These are phyloP conservation scores for Penicillium sp. DNA, from an alignment of 2,329 filamentous ascomycete genomes.

Conservation along the genomic window DNA sequence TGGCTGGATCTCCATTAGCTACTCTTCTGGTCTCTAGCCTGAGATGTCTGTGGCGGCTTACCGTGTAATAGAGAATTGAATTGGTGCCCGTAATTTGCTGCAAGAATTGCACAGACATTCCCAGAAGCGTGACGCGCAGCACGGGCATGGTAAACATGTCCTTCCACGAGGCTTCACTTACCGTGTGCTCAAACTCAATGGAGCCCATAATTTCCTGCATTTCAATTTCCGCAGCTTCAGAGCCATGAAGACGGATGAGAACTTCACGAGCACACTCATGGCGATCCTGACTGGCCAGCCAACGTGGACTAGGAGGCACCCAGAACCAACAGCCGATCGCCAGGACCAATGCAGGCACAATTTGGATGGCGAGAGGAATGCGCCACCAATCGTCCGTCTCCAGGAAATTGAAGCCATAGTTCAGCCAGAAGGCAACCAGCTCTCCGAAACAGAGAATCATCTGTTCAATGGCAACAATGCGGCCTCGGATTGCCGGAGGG, in stretches of 20 bases:
- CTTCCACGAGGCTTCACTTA: constrained; percentile 16
- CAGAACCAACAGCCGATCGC: constrained; percentile 20
- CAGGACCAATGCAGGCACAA: constrained; percentile 21
- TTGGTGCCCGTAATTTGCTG: constrained; percentile 26
- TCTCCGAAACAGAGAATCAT: constrained; percentile 25
- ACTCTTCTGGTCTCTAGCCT: not conserved
- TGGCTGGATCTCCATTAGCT: constrained; percentile 13
- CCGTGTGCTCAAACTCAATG: constrained; percentile 20
- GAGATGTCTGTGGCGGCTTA: not conserved
- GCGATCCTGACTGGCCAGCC: constrained; percentile 24
- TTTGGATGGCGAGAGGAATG: constrained; percentile 23
- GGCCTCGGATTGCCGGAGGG: constrained; percentile 21
- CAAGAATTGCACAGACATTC: constrained; percentile 23
- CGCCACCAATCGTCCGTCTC: constrained; percentile 24
- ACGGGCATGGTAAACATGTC: constrained; percentile 23
- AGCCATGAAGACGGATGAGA: constrained; percentile 22
- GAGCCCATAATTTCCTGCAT: constrained; percentile 23
- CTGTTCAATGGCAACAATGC: constrained; percentile 22
- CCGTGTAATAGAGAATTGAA: constrained; percentile 25
- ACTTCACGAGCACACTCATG: constrained; percentile 24
- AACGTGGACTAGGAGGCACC: constrained; percentile 25
- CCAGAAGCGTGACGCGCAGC: constrained; percentile 20
- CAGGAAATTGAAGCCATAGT: constrained; percentile 21
- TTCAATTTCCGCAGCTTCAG: constrained; percentile 19
- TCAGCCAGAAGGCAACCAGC: constrained; percentile 23